Evolutionary conservation across 208 protist species (phyloP), one percentile per base, ranked within the genome.

Genomic region (Strigomonas galati): DNA sequence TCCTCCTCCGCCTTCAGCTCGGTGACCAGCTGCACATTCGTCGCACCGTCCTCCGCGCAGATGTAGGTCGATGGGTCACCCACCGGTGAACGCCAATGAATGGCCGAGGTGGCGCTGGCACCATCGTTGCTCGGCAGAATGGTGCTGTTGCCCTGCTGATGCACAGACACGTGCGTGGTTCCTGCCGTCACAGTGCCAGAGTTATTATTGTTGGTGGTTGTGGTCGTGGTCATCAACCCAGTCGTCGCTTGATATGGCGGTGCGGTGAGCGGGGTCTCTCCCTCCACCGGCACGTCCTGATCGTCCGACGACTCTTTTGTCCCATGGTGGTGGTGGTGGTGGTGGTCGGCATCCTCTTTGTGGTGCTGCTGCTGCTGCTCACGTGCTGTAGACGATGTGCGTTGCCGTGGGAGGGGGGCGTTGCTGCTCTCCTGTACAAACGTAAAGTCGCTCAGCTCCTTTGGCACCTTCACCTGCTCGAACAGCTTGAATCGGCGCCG

Each of bases 351-450:
- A 28, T 56, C 51, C 26, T 26, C 10, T 26, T 17, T 56, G 17
- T 26, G 51, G 51, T 14, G 23, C 17, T 56, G 51, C n/a, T 56
- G 51, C 23, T n/a, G 51, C 51, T 56, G n/a, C 51, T 14, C 51
- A 56, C 9, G 7, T 23, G 51, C 23, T 17, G 14, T 7, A 23
- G 51, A 7, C 17, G n/a, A n/a, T n/a, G 14, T 49, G 43, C 15
- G 43, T 49, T 14, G 19, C 15, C 15, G 43, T 49, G 43, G 43
- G 43, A 19, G 19, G 43, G 43, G 14, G 43, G 15, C 43, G 43
- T 49, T 19, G 27, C 19, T 23, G 9, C 26, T 26, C n/a, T 10
- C 17, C 9, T 56, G n/a, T 10, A 17, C 10, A 7, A 56, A 56
- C 10, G 51, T n/a, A 26, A 10, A 28, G 7, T 28, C 9, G 7